A percentile compares a stretch with the other conserved stretches of the same genome.
Evolutionary conservation across 495 filamentous ascomycete genomes (phyloP).

Genomic region (Aspergillus baeticus): DNA sequence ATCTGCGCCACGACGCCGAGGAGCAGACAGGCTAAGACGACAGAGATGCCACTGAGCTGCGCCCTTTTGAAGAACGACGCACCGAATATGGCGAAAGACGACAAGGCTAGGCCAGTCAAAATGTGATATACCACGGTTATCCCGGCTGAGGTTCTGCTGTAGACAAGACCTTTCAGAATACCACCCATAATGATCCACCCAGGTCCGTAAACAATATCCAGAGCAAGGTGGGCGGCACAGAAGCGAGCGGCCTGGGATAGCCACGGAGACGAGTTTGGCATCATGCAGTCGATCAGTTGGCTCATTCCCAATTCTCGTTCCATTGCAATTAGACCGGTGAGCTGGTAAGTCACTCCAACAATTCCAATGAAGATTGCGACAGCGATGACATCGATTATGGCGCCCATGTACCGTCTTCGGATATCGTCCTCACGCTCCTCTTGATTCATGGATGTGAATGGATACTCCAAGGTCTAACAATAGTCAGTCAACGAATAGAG

Average conservation of each 20-base stretch:
- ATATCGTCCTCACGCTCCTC: slow-evolving; percentile 62
- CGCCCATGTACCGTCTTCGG: slow-evolving; percentile 62
- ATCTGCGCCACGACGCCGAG: slow-evolving; percentile 71
- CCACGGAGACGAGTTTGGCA: slow-evolving; percentile 64
- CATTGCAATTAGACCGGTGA: slow-evolving; percentile 71
- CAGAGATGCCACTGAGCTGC: slow-evolving; percentile 72
- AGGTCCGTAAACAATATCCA: slow-evolving; percentile 65
- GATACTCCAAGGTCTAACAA: slow-evolving; percentile 57
- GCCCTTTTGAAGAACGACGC: slow-evolving; percentile 74
- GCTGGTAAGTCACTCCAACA: slow-evolving; percentile 71
- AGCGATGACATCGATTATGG: slow-evolving; percentile 64
- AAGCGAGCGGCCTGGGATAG: slow-evolving; percentile 66
- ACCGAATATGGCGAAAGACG: slow-evolving; percentile 67
- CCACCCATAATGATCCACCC: slow-evolving; percentile 68
- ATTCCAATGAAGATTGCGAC: slow-evolving; percentile 67
- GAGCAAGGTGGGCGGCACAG: slow-evolving; percentile 64
- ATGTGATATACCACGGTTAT: slow-evolving; percentile 64
- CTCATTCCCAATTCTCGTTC: slow-evolving; percentile 80
- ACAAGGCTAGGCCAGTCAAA: slow-evolving; percentile 61
- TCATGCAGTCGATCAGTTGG: slow-evolving; percentile 78
- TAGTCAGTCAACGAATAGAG: not conserved
- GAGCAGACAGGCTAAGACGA: slow-evolving; percentile 62
- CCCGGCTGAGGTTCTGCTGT: slow-evolving; percentile 55
- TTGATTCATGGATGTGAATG: slow-evolving; percentile 66
- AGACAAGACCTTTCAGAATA: slow-evolving; percentile 61